Evolutionary conservation across 1,284 basidiomycete genomes (phyloP), one percentile per base, ranked within the genome.

Genomic region (Ceratobasidium papillatum): DNA sequence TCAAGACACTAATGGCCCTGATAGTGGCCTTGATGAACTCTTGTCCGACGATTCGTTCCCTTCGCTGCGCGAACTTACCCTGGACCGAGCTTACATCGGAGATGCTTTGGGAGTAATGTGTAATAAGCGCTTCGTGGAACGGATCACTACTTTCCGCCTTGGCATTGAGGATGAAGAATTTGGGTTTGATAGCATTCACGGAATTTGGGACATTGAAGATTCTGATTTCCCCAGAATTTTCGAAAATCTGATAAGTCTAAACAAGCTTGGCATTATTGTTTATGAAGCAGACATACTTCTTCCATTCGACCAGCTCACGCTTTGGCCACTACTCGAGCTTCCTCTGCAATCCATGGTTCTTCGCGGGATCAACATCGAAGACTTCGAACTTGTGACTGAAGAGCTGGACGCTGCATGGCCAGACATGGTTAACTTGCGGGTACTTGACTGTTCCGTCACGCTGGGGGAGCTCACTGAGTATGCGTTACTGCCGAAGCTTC

Each of bases 31-130:
- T 4, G 32, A 36, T n/a, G 34, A 30, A 19, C 11, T 47, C 27
- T 11, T 62, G 17, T 45, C 36, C 1, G 59, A 63, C 9, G 22
- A 63, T 7, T 63, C 61, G 9, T 63, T 63, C 25, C 61, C 61
- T 27, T 45, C 43, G 1, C 27, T 63, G 43, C 22, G 36, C 25
- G 41, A 47, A 14, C 45, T 63, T 12, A 47, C 34, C 3, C 12
- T 63, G 8, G 41, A 63, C 27, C 19, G 30, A 11, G 12, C 45
- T 30, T 17, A 47, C n/a, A 17, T 47, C 17, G 41, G 14, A 25
- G 25, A 30, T 27, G 19, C n/a, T 3, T 19, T 47, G 14, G n/a
- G 41, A 1, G 27, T 63, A 7, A 11, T 63, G 43, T 3, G 22
- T 11, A 43, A 22, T 8, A 7, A 47, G 17, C 25, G 27, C 17